Conservation (phyloP, 768 basidiomycete species). For the Mycena rebaudengoi region DNA sequence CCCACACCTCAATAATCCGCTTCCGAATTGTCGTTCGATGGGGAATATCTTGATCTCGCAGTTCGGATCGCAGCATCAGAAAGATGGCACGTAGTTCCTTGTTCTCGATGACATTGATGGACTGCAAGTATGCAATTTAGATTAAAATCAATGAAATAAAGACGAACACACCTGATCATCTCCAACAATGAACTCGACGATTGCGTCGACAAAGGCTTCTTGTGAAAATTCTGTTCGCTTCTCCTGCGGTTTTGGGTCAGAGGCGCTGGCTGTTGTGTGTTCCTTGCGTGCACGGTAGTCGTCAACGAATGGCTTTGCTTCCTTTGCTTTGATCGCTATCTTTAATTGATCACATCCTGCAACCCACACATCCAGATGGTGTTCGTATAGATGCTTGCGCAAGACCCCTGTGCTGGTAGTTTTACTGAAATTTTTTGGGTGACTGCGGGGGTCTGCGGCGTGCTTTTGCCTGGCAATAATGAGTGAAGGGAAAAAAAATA, state of each 20-base stretch:
- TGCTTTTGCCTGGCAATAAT: constrained; percentile 3
- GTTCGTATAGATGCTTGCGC: constrained; percentile 21
- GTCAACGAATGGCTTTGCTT: neutral
- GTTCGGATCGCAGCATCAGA: constrained; percentile 35
- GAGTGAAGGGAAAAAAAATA: neutral
- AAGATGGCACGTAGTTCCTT: constrained; percentile 27
- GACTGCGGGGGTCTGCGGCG: neutral
- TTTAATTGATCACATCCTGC: constrained; percentile 27
- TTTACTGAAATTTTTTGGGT: neutral
- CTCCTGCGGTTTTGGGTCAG: neutral
- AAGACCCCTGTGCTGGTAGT: constrained; percentile 22
- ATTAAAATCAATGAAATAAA: neutral
- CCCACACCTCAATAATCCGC: constrained; percentile 33
- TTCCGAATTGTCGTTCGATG: constrained; percentile 35
- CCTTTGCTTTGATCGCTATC: constrained; percentile 27
- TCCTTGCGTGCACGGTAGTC: constrained; percentile 7
- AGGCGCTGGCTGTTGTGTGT: neutral
- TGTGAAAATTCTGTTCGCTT: constrained; percentile 22
- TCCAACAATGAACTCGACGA: constrained; percentile 37
- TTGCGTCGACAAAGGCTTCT: constrained; percentile 38
- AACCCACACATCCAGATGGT: constrained; percentile 32
- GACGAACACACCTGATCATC: constrained; percentile 37
- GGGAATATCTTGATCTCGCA: constrained; percentile 42
- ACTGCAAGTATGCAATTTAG: neutral
- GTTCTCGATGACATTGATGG: constrained; percentile 27